These are phyloP conservation scores for Tarenaya hassleriana DNA, from an alignment of 345 rosid species.

Conservation along the genomic window DNA sequence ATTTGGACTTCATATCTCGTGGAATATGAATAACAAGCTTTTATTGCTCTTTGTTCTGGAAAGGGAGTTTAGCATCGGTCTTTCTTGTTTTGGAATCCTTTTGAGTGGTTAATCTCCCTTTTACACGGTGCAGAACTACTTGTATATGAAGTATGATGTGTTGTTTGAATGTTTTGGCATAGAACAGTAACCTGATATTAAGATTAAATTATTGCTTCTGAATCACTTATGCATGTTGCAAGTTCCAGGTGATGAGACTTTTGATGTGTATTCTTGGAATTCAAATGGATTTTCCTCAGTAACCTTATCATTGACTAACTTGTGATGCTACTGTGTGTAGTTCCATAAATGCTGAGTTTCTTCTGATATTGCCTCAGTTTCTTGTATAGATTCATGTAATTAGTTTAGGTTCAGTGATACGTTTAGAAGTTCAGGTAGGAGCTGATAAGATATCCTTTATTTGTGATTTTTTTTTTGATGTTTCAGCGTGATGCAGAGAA, in stretches of 20 bases:
- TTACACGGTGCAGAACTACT: no score
- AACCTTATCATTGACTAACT: neutral
- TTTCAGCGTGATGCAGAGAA: conserved; percentile 64
- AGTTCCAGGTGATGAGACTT: neutral
- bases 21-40: neutral
- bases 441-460: conserved; percentile 4
- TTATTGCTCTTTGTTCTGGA: conserved; percentile 4
- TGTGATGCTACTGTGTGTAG: neutral
- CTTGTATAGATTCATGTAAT: no score
- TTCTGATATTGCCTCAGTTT: neutral
- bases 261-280: neutral
- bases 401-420: conserved; percentile 15
- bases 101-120: no score
- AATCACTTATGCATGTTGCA: conserved; percentile 2
- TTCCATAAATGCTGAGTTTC: conserved; percentile 6
- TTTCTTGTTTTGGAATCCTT: neutral
- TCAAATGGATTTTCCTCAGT: neutral
- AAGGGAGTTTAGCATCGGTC: neutral
- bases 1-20: conserved; percentile 3
- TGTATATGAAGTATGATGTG: no score
- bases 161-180: neutral
- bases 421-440: conserved; percentile 10
- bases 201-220: neutral
- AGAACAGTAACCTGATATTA: conserved; percentile 1
- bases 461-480: conserved; percentile 15